Conservation (phyloP, 306 rosid genomes). For the Trifolium pratense region DNA sequence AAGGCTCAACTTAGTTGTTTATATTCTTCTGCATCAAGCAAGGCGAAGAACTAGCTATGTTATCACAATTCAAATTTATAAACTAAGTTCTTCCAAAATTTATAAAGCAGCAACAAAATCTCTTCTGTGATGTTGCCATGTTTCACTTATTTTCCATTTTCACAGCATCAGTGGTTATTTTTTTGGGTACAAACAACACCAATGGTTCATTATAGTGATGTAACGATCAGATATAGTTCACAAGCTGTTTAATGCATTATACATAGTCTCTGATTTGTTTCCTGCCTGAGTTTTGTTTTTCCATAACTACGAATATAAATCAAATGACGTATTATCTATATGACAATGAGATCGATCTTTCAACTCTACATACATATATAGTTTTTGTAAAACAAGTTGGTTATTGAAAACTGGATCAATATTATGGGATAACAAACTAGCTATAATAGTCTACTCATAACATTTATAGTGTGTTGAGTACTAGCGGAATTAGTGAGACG, state of each 20-base stretch:
- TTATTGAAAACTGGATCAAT: not conserved
- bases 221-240: no score
- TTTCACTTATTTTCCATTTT: no score
- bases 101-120: not conserved
- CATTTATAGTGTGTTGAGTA: not conserved
- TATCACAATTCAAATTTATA: slow-evolving; percentile 21
- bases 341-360: not conserved
- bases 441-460: not conserved
- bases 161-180: no score
- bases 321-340: not conserved
- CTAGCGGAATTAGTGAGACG: not conserved
- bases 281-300: no score
- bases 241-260: no score
- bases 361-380: not conserved
- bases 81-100: not conserved
- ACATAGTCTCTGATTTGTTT: no score
- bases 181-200: no score
- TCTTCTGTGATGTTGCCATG: not conserved
- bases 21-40: not conserved
- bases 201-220: no score
- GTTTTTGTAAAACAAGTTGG: not conserved
- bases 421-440: not conserved
- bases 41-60: not conserved
- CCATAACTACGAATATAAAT: no score
- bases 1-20: not conserved